A percentile compares a stretch with the other conserved stretches of the same genome.
Evolutionary conservation across 2,329 filamentous ascomycete species (phyloP).

Genomic region (Thielaviopsis ethacetica): DNA sequence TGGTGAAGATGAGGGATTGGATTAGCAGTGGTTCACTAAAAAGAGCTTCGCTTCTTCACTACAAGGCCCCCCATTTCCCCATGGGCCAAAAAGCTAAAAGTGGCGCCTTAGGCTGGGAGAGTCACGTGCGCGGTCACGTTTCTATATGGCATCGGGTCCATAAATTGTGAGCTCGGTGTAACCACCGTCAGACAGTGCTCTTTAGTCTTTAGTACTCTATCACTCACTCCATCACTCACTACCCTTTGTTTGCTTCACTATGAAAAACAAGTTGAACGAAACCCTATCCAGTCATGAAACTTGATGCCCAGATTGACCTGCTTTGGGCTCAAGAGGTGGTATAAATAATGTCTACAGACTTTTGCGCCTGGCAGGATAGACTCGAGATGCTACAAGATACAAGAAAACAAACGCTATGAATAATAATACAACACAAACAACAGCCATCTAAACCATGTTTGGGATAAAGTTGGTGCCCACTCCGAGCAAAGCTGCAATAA

Average conservation of each 20-base stretch:
- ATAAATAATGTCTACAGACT: neutral
- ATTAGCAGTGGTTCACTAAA: neutral
- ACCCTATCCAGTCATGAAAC: neutral
- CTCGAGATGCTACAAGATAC: neutral
- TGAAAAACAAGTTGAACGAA: neutral
- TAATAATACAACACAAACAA: neutral
- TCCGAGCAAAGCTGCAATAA: conserved; percentile 15
- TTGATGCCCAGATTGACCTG: neutral
- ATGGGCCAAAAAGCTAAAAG: neutral
- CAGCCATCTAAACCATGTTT: neutral
- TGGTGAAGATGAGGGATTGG: neutral
- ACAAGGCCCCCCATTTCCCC: neutral
- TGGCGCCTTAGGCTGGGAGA: conserved; percentile 4
- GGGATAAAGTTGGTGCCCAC: conserved; percentile 15
- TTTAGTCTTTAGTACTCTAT: too few species aligned
- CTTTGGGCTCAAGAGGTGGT: neutral
- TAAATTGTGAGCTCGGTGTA: neutral
- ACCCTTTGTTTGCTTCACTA: neutral
- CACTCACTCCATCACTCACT: too few species aligned
- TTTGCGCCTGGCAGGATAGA: neutral
- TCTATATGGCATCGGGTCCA: neutral
- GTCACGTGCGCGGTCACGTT: conserved; percentile 3
- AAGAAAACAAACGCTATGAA: neutral
- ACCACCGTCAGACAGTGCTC: neutral
- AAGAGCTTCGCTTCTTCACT: conserved; percentile 1